phyloP scores from a whole-genome alignment of 1,139 yeast genomes.

The Pichia sp. region DNA sequence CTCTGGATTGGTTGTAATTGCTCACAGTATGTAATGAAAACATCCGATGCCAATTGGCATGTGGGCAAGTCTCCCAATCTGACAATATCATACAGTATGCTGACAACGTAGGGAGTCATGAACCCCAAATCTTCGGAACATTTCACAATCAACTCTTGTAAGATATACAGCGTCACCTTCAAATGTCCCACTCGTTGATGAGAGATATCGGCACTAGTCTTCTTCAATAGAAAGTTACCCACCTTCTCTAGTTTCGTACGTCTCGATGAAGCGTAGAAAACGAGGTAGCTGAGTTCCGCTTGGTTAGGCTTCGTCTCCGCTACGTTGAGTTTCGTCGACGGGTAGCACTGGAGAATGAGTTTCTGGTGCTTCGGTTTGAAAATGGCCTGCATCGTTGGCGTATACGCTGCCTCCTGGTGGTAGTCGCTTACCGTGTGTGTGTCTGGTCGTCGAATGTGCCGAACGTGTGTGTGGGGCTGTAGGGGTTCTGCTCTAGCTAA shows the following conservation, averaged over 20 bases:
- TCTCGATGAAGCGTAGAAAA: slow-evolving; percentile 89
- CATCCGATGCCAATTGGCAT: slow-evolving; percentile 42
- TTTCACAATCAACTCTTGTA: slow-evolving; percentile 60
- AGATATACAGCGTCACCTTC: slow-evolving; percentile 69
- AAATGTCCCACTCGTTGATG: slow-evolving; percentile 69
- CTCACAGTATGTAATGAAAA: slow-evolving; percentile 55
- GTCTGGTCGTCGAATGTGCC: too few species aligned
- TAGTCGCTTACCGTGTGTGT: too few species aligned
- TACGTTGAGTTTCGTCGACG: slow-evolving; percentile 54
- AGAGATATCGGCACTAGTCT: slow-evolving; percentile 55
- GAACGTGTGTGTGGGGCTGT: too few species aligned
- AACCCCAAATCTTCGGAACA: slow-evolving; percentile 82
- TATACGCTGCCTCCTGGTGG: too few species aligned
- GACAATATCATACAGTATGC: slow-evolving; percentile 38
- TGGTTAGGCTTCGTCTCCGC: slow-evolving; percentile 86
- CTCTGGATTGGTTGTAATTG: slow-evolving; percentile 50
- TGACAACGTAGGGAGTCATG: slow-evolving; percentile 58
- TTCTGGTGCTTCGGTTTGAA: slow-evolving; percentile 74
- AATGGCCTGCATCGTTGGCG: slow-evolving; percentile 10
- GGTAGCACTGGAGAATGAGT: slow-evolving; percentile 86
- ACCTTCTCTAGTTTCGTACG: slow-evolving; percentile 86
- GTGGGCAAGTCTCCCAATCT: slow-evolving; percentile 48
- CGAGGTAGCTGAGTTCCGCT: slow-evolving; percentile 79
- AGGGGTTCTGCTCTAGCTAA: too few species aligned
- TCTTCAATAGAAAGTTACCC: slow-evolving; percentile 57